These are phyloP conservation scores for Areca catechu DNA, from an alignment of 176 grass and related monocot genomes.

Conservation along the genomic window DNA sequence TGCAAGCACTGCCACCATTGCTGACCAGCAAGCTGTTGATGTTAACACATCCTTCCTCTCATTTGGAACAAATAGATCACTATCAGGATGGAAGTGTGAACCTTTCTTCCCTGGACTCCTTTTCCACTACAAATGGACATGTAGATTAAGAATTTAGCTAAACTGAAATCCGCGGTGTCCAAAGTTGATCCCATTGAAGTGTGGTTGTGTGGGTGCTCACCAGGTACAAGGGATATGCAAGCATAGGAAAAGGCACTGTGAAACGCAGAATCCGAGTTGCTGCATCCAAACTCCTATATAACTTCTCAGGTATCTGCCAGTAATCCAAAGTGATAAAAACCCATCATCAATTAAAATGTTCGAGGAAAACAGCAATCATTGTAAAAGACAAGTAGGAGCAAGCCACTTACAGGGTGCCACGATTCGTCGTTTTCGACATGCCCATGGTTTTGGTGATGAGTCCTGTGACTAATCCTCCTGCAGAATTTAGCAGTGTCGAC, in stretches of 20 bases:
- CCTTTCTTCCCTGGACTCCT: constrained; percentile 77
- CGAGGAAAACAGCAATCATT: constrained; percentile 6
- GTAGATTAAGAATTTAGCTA: neutral
- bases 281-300: constrained; percentile 60
- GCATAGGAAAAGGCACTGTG: constrained; percentile 79
- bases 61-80: constrained; percentile 62
- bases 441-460: constrained; percentile 94
- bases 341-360: neutral
- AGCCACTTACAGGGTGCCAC: constrained; percentile 71
- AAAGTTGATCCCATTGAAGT: neutral
- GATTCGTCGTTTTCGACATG: constrained; percentile 96
- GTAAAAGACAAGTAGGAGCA: constrained; percentile 3
- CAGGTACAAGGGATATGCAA: constrained; percentile 88
- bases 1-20: constrained; percentile 54
- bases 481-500: neutral
- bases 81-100: constrained; percentile 75
- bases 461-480: constrained; percentile 98
- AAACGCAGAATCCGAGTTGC: constrained; percentile 53
- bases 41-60: constrained; percentile 85
- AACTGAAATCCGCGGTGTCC: constrained; percentile 3
- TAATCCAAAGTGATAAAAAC: constrained; percentile 16
- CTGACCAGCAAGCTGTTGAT: constrained; percentile 59
- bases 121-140: constrained; percentile 30
- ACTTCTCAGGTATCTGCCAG: constrained; percentile 64
- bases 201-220: constrained; percentile 24